Base-by-base conservation (phyloP, 257 asterid genomes). In the Verbascum thapsus region DNA sequence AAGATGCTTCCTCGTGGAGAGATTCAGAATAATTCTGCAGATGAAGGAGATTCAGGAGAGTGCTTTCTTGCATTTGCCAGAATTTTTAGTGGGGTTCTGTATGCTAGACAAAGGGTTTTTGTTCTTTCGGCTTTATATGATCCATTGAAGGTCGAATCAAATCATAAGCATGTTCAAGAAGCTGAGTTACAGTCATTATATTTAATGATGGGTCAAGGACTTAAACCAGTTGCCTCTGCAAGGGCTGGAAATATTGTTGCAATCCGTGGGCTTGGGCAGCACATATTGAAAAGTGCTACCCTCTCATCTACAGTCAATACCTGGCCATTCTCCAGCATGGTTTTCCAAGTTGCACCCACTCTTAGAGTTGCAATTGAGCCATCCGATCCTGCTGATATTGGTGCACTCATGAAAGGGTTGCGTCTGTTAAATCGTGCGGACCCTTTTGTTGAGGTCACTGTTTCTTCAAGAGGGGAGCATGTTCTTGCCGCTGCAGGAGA, bases 401-500 rank as follows among this genome's bases (percentile, higher is more conserved):
- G 90, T 44, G 81, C 90, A 34, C 85, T 91, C 51, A 77, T 72
- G 81, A 88, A 83, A 72, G 98, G 98, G 7, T 70, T 91, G 69
- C 80, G 86, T 38, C 87, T 88, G 54, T 80, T 91, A 59, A 91
- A 91, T 68, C 95, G 95, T 63, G 98, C 96, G 6, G 98, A 91
- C 61, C 98, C 98, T 50, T 91, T 91, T 73, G 98, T 88, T 10
- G 96, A 91, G 81, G 84, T 91, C 63, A 68, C 95, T 43, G 84
- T 91, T 72, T 83, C 96, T 66, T 59, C 96, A 58, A 81, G 94
- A 74, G 98, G 98, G 2, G 98, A 91, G 72, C 95, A 91, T 44
- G 96, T 91, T 58, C 91, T 91, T 67, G 81, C 98, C 66, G 98
- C 96, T 50, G 98, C 98, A 23, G 98, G 98, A 13, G 98, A 91